Conservation (phyloP, 352 stramenopile genomes). For the Phytophthora crassamura region DNA sequence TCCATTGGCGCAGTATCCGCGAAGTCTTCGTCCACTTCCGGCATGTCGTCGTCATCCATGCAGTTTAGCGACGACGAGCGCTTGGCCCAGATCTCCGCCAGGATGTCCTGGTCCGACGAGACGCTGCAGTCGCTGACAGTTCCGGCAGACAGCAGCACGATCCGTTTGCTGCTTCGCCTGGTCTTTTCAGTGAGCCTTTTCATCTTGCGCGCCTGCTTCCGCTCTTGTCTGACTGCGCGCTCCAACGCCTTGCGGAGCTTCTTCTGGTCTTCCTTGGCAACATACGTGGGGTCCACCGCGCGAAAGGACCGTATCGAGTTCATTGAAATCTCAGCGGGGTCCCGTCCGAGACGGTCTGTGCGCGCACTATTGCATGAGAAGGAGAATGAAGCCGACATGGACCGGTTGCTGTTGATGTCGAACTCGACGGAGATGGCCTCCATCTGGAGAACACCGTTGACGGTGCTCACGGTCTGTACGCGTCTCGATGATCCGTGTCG, state of each 20-base stretch:
- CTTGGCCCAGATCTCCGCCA: conserved; percentile 33
- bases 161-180: conserved; percentile 14
- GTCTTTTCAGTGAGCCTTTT: conserved; percentile 32
- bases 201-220: conserved; percentile 44
- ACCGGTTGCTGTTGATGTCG: conserved; percentile 26
- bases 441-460: neutral
- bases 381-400: conserved; percentile 21
- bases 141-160: conserved; percentile 13
- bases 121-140: conserved; percentile 14
- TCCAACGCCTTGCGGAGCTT: conserved; percentile 43
- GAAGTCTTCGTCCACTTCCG: conserved; percentile 16
- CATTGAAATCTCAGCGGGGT: conserved; percentile 5
- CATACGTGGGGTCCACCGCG: neutral
- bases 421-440: conserved; percentile 24
- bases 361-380: conserved; percentile 4
- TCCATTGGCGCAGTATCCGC: conserved; percentile 36
- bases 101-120: conserved; percentile 26
- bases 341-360: conserved; percentile 13
- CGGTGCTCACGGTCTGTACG: neutral
- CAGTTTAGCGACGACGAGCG: conserved; percentile 9
- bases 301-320: conserved; percentile 15
- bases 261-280: conserved; percentile 39
- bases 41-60: conserved; percentile 12
- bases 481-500: neutral
- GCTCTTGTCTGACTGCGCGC: conserved; percentile 34